phyloP scores from a whole-genome alignment of 306 rosid genomes.

The Trifolium fragiferum region DNA sequence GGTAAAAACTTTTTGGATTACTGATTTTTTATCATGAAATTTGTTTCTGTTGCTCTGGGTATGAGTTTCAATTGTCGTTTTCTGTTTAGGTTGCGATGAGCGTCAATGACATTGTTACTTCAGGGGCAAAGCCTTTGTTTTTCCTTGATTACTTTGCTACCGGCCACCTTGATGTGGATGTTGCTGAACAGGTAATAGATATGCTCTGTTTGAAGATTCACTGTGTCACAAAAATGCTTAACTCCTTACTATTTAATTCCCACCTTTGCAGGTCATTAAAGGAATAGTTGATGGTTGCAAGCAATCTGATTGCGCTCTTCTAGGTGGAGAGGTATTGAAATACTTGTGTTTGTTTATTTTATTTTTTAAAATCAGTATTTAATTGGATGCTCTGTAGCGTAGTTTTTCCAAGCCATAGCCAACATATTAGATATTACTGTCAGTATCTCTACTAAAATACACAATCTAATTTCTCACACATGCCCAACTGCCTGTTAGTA shows the following conservation, averaged over 20 bases:
- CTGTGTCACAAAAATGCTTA: not conserved
- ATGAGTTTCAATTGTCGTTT: slow-evolving; percentile 10
- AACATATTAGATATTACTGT: slow-evolving; percentile 11
- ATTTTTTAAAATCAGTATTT: not conserved
- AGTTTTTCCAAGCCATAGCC: slow-evolving; percentile 11
- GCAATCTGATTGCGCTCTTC: slow-evolving; percentile 83
- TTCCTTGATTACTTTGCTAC: slow-evolving; percentile 96
- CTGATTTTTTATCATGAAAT: not conserved
- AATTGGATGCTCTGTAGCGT: not conserved
- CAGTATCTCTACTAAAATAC: not conserved
- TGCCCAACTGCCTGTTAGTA: not conserved
- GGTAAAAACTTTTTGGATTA: slow-evolving; percentile 51
- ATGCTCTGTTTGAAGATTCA: not conserved
- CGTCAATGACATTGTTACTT: slow-evolving; percentile 89
- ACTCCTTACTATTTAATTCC: slow-evolving; percentile 1
- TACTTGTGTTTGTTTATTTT: not conserved
- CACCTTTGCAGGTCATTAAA: slow-evolving; percentile 68
- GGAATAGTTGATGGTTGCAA: slow-evolving; percentile 92
- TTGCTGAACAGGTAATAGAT: slow-evolving; percentile 78
- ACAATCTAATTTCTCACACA: not conserved
- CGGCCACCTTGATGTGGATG: slow-evolving; percentile 86
- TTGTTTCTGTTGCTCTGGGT: slow-evolving; percentile 5
- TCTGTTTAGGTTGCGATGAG: slow-evolving; percentile 90
- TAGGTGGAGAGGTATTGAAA: slow-evolving; percentile 91
- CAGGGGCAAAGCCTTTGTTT: slow-evolving; percentile 93